Evolutionary conservation across 2,329 filamentous ascomycete species (phyloP), one percentile per base, ranked within the genome.

Genomic region (Elsinoe necatrix): DNA sequence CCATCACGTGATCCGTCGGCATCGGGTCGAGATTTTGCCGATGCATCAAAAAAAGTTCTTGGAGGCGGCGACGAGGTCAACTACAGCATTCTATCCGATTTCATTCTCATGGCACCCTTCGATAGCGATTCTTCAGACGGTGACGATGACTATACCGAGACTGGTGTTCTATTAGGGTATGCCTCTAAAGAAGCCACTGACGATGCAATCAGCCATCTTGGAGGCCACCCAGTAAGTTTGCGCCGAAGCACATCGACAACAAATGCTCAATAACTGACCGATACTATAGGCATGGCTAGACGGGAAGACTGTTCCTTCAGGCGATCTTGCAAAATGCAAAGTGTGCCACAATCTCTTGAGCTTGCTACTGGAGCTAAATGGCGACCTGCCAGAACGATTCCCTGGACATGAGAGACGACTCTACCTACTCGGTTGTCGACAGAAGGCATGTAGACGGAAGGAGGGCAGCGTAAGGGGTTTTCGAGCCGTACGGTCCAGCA

Each of bases 131-230:
- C 85, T 1, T 92, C 88, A 0, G 83, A 78, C 25, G 74, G 76
- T 35, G 87, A 82, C 42, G 84, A 83, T 57, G 80, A 82, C 47
- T 89, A 83, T 60, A 86, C 84, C 16, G 85, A 89, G 69, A 97
- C 93, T 5, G 89, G 87, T 62, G 90, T 96, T 1, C 81, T 96
- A 1, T 80, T 98, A 11, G 93, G 93, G 3, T 98, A 95, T 70
- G 87, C 89, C 2, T 87, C 87, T 1, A 83, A 84, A 67, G 88
- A 95, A 56, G 75, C 83, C 12, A 86, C 84, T 56, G 85, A 89
- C 61, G 92, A 98, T 70, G 80, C 81, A 11, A 85, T 95, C 66
- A 96, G 89, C 71, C 88, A 92, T 63, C 77, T 98, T 9, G 93
- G 93, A 62, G 93, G 93, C 56, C 79, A 77, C 65, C 89, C 93